Base-by-base conservation (phyloP, 208 protist genomes). In the Leishmania aethiopica region DNA sequence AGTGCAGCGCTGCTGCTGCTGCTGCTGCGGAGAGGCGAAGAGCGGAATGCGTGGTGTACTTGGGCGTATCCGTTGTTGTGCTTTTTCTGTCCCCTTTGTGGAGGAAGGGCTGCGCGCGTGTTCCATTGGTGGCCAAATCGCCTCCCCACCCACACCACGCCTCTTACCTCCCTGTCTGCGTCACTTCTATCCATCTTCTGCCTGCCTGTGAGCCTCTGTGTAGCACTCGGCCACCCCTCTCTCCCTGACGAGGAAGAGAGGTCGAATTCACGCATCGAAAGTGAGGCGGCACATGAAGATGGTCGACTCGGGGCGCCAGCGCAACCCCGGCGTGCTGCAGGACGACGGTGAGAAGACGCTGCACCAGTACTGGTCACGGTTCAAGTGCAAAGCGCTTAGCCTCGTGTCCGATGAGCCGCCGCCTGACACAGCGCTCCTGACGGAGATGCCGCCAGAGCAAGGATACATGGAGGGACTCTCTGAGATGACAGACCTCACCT, bases 401-500 rank as follows among this genome's bases (percentile, higher is more conserved):
- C 25, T 89, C 53, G n/a, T 95, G 42, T 91, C 86, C 11, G 87
- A 91, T 81, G 92, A 95, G 55, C 84, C 89, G 11, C 89, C 91
- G 35, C 78, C 84, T 1, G 89, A 92, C 28, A 88, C 92, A 28
- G 88, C 80, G 47, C 74, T 93, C 28, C 72, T 95, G 59, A 75
- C 78, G 77, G 85, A 93, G 47, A 78, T 93, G 80, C 92, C 93
- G 3, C 47, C 74, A 69, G 91, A 93, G 57, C 84, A 84, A 70
- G 89, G 89, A 42, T 88, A 92, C 53, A 57, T 86, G 51, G 87
- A 90, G 3, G 88, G 86, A 3, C 45, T 95, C 8, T 88, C 86
- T 22, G 93, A 96, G 77, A 92, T 97, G 86, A 84, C 92, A 3
- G 77, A 92, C 37, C 85, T 98, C n/a, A 90, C 89, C 37, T 96